Base-by-base conservation (phyloP, 2,329 filamentous ascomycete species). In the Pezicula rhizophila region DNA sequence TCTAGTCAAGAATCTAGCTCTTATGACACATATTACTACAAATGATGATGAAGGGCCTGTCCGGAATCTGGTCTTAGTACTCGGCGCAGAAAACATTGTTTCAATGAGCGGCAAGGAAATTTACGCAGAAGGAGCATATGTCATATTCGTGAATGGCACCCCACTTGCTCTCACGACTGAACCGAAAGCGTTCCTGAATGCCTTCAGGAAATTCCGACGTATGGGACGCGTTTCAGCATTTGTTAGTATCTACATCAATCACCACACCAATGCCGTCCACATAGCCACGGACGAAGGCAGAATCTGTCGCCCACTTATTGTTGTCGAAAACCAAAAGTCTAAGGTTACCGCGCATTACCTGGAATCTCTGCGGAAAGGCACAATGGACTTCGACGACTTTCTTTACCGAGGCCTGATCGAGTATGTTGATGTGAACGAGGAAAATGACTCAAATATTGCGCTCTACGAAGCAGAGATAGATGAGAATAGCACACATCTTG, bases 21-120 rank as follows among this genome's bases (percentile, higher is more conserved):
- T 99, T 49, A 99, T 99, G 93, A 99, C 95, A 45, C 95, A 99
- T 64, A 97, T 99, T 59, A 99, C 93, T 1, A 99, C 93, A 2
- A 89, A 96, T 55, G 89, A 95, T 49, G 90, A 96, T 49, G 93
- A 97, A 64, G 89, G 83, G 15, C 91, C 93, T 1, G 88, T 99
- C 14, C 85, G 84, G 60, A 85, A 89, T 60, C 82, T 95, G 65
- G 84, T 96, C 1, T 93, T 91, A 64, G 84, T 88, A 48, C 76
- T 97, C 23, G 91, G 95, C 40, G 85, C 89, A 2, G 88, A 88
- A 68, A 82, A 92, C 49, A 87, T 95, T 31, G 83, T 86, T 54
- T 82, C 84, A 3, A 80, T 95, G 44, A 84, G 85, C 43, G 93
- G 93, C 31, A 83, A 84, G 46, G 90, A 97, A 64, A 87, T 99